Conservation (phyloP, 805 yeast species). For the Yamadazyma insecticola region DNA sequence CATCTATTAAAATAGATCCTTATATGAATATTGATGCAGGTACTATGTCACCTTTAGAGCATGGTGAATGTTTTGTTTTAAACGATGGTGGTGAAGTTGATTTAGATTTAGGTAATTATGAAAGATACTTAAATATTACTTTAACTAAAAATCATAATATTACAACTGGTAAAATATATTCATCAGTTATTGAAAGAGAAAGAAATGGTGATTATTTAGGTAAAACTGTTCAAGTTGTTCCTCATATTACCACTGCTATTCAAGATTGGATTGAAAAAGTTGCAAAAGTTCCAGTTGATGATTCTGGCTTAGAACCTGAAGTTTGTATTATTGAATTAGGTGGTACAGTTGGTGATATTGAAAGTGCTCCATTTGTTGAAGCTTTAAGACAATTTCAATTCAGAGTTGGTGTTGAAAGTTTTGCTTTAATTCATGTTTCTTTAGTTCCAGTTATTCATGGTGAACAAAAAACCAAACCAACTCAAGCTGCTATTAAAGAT, state of each 20-base stretch:
- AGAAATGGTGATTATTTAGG: constrained; percentile 97
- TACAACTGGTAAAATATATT: constrained; percentile 96
- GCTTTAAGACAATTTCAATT: constrained; percentile 99
- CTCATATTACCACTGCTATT: constrained; percentile 94
- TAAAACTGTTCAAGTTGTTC: constrained; percentile 99
- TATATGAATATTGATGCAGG: constrained; percentile 99
- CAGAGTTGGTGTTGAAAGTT: constrained; percentile 90
- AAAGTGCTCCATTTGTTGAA: constrained; percentile 97
- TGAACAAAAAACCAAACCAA: constrained; percentile 98
- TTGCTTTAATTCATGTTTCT: constrained; percentile 94
- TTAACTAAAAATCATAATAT: constrained; percentile 92
- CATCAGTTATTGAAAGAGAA: constrained; percentile 89
- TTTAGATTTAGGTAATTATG: constrained; percentile 96
- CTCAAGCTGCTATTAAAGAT: constrained; percentile 98
- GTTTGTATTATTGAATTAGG: constrained; percentile 97
- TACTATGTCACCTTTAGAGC: constrained; percentile 98
- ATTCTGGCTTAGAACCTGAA: constrained; percentile 84
- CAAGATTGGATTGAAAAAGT: constrained; percentile 99
- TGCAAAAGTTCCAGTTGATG: constrained; percentile 86
- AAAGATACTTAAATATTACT: constrained; percentile 91
- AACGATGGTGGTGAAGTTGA: constrained; percentile 99
- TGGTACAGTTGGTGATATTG: constrained; percentile 99
- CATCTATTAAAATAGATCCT: constrained; percentile 97
- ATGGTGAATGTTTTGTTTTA: constrained; percentile 96
- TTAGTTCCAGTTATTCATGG: constrained; percentile 97